Evolutionary conservation across 352 stramenopile species (phyloP).

Genomic region (Blastocystis sp.): DNA sequence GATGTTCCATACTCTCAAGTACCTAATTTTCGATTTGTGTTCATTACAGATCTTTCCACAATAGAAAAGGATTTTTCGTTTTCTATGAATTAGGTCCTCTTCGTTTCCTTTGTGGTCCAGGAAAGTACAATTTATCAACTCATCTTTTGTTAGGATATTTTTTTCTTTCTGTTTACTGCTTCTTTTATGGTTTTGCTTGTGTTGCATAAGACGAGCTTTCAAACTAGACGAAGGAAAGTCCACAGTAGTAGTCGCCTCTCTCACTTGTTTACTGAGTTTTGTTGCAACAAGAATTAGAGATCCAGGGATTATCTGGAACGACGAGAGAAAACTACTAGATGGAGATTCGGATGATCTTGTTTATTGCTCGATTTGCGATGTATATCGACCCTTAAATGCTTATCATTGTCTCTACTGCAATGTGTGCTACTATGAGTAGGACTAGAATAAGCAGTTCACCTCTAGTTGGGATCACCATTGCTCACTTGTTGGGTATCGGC

Average conservation of each 20-base stretch:
- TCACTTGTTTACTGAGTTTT: neutral
- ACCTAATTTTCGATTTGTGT: too few species aligned
- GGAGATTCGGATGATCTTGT: neutral
- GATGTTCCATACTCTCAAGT: too few species aligned
- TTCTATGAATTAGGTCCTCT: too few species aligned
- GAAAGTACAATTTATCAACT: too few species aligned
- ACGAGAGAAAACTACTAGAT: neutral
- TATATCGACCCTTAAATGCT: neutral
- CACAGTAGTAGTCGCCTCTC: neutral
- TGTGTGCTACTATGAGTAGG: neutral
- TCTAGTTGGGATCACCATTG: conserved; percentile 39
- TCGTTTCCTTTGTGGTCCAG: too few species aligned
- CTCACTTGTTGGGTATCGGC: neutral
- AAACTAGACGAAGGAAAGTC: neutral
- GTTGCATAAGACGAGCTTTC: neutral
- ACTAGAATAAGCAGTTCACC: neutral
- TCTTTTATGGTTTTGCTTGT: neutral
- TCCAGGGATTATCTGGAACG: conserved; percentile 14
- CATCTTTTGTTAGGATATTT: too few species aligned
- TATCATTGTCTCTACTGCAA: conserved; percentile 11
- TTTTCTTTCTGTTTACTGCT: neutral
- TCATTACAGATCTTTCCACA: too few species aligned
- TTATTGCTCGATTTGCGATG: conserved; percentile 2
- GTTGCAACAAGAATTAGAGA: neutral
- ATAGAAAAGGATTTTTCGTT: too few species aligned